A percentile compares a stretch with the other conserved stretches of the same genome.
Conservation (phyloP, 129 eudicot species). For the Heracleum sosnowskyi region DNA sequence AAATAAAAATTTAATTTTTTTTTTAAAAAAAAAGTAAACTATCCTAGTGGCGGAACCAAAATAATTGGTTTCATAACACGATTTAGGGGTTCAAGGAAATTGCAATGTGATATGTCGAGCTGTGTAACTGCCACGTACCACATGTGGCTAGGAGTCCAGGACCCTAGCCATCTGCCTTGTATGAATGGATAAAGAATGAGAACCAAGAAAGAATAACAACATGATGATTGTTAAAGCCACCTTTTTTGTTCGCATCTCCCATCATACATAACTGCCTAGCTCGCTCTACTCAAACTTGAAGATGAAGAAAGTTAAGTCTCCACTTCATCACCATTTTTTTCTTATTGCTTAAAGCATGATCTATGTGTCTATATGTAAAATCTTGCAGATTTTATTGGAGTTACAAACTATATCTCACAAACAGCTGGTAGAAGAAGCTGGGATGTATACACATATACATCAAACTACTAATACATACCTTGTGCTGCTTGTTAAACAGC, state of each 20-base stretch:
- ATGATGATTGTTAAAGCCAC: neutral
- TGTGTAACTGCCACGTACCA: neutral
- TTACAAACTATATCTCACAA: neutral
- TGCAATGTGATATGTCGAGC: neutral
- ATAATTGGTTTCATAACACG: too few relatives aligned
- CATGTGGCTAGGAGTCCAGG: neutral
- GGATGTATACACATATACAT: neutral
- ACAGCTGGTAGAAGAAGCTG: neutral
- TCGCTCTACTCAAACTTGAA: neutral
- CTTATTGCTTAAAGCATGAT: constrained; percentile 1
- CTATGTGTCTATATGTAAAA: neutral
- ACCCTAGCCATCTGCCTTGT: neutral
- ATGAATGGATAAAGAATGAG: neutral
- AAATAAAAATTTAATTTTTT: too few relatives aligned
- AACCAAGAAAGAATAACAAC: neutral
- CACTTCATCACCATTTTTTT: neutral
- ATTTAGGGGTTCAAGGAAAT: too few relatives aligned
- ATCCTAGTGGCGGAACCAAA: too few relatives aligned
- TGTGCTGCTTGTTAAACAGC: neutral
- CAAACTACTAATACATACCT: neutral
- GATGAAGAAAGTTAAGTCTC: neutral
- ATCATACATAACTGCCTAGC: neutral
- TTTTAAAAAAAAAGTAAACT: too few relatives aligned
- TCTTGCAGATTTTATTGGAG: neutral
- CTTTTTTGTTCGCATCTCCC: neutral